Percentiles rank a stretch among this genome's conserved stretches.
These are phyloP conservation scores for Aristolochia californica DNA, from an alignment of 164 flowering plant genomes.

Conservation along the genomic window DNA sequence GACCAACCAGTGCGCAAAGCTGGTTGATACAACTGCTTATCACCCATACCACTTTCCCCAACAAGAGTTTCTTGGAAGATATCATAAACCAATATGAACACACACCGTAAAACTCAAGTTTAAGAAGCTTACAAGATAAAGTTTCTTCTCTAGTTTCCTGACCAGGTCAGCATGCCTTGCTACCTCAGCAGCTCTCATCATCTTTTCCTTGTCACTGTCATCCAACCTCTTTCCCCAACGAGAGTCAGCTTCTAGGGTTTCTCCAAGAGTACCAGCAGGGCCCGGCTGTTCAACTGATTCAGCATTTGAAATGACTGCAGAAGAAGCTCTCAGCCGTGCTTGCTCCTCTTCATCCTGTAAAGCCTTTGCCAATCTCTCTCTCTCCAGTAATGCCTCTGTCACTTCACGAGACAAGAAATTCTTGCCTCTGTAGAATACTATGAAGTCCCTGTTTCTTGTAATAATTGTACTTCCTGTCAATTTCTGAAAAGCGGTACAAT, in stretches of 20 bases:
- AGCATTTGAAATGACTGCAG: conserved; percentile 26
- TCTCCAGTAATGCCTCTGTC: conserved; percentile 64
- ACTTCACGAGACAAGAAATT: conserved; percentile 72
- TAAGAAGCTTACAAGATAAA: conserved; percentile 52
- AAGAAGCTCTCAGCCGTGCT: conserved; percentile 62
- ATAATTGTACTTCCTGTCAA: conserved; percentile 86
- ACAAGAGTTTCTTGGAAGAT: too few relatives aligned
- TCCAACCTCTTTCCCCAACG: conserved; percentile 79
- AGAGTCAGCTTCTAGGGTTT: conserved; percentile 73
- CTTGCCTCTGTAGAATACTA: conserved; percentile 89
- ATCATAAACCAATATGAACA: not conserved
- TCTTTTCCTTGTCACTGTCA: conserved; percentile 31
- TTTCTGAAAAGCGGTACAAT: conserved; percentile 37
- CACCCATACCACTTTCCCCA: too few relatives aligned
- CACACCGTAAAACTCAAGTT: not conserved
- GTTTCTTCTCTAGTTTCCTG: conserved; percentile 69
- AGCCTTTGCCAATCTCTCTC: conserved; percentile 67
- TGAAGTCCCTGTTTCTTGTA: conserved; percentile 77
- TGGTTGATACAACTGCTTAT: too few relatives aligned
- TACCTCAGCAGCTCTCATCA: conserved; percentile 59
- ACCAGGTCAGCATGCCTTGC: conserved; percentile 60
- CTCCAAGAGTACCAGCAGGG: conserved; percentile 71
- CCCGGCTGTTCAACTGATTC: conserved; percentile 27
- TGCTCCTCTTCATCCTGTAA: conserved; percentile 89
- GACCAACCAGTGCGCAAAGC: too few relatives aligned